Base-by-base conservation (phyloP, 164 flowering plant species). In the Hamamelis virginiana region DNA sequence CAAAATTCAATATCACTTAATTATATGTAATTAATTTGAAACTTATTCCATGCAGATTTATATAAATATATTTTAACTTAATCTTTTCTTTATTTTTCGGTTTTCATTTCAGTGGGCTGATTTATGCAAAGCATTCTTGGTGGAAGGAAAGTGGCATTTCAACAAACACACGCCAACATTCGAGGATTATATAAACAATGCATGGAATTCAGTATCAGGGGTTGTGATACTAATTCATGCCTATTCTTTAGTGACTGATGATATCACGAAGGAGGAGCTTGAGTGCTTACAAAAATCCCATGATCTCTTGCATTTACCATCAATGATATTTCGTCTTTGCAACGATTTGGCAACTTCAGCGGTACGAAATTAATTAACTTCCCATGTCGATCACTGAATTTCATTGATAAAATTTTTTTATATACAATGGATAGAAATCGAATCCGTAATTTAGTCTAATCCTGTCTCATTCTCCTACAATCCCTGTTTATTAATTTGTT, bases 111-210 rank as follows among this genome's bases (percentile, higher is more conserved):
- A 84, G 85, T 84, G n/a, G n/a, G n/a, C n/a, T n/a, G n/a, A n/a
- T n/a, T n/a, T n/a, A n/a, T n/a, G n/a, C n/a, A n/a, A n/a, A 70
- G 71, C 81, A 2, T 84, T 73, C 72, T 60, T 80, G 33, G 63
- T 26, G 51, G 86, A 86, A 77, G 80, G 83, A 33, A 77, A 70
- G 44, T 86, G 90, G 87, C 27, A 1, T 1, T 16, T 70, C 57
- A 65, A 59, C 27, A 67, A 73, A 18, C 9, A 68, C 22, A 80
- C 55, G 1, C 88, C 85, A 27, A 73, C 78, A 1, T 72, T 81
- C 8, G 69, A 80, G n/a, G 85, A 84, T 10, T 86, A 86, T 55
- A 26, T 86, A 0, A 69, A 79, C 2, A 82, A 81, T 67, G 87
- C 64, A 8, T 75, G 80, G 80, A 3, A 70, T 9, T 80, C 89